Conservation (phyloP, 495 filamentous ascomycete genomes). For the Corynascus novoguineensis region DNA sequence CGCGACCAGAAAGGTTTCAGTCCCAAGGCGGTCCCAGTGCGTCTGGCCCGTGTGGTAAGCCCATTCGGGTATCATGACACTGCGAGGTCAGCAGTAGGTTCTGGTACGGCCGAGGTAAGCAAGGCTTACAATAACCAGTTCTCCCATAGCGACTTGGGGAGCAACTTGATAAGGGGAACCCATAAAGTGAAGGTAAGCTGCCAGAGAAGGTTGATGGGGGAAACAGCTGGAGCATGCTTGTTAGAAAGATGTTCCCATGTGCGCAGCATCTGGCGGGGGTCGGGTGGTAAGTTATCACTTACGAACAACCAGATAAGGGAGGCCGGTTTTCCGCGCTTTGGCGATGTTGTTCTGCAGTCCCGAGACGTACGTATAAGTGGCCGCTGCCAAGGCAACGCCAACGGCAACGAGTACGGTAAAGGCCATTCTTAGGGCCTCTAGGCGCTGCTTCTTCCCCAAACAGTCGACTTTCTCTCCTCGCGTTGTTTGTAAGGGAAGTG, state of each 20-base stretch:
- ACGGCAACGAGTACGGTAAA: constrained; percentile 19
- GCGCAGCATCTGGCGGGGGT: background rate
- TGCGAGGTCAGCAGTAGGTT: constrained; percentile 14
- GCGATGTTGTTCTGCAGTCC: constrained; percentile 38
- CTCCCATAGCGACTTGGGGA: constrained; percentile 44
- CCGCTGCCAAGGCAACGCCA: constrained; percentile 9
- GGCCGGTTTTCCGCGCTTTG: constrained; percentile 39
- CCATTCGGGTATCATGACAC: constrained; percentile 36
- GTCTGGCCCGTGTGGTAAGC: constrained; percentile 30
- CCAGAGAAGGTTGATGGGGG: constrained; percentile 44
- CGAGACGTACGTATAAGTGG: constrained; percentile 21
- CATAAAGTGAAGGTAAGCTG: constrained; percentile 44
- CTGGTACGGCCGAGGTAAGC: background rate
- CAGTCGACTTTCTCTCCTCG: background rate
- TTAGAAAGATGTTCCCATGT: background rate
- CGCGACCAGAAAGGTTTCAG: constrained; percentile 50
- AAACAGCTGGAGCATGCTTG: constrained; percentile 31
- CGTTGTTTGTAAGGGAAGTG: background rate
- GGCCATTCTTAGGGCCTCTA: constrained; percentile 17
- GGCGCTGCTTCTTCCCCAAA: background rate
- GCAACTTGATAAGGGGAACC: constrained; percentile 43
- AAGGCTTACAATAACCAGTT: constrained; percentile 42
- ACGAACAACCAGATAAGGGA: constrained; percentile 45
- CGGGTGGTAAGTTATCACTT: constrained; percentile 29
- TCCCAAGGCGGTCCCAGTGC: constrained; percentile 33